Conservation (phyloP, 23 red algal genomes). For the Agarophyton chilense region DNA sequence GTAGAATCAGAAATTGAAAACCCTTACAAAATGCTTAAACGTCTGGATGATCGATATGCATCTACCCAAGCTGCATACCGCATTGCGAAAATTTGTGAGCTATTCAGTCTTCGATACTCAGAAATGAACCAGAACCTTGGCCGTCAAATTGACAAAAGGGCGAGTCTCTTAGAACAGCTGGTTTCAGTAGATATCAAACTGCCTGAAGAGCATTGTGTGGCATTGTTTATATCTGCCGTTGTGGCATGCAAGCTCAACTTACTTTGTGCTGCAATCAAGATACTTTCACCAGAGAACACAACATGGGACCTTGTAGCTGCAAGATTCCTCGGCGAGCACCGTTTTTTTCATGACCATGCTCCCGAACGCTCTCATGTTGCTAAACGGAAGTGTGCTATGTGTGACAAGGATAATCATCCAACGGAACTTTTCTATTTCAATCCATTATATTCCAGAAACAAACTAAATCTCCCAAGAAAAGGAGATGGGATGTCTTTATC, state of each 20-base stretch:
- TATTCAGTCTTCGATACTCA: not conserved
- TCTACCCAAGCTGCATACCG: slow-evolving; percentile 2
- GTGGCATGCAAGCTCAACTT: not conserved
- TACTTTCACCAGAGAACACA: not conserved
- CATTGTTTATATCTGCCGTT: slow-evolving; percentile 26
- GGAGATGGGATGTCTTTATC: not conserved
- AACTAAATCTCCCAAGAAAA: slow-evolving; percentile 1
- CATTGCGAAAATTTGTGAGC: slow-evolving; percentile 41
- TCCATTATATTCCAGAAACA: slow-evolving; percentile 9
- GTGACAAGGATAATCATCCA: not conserved
- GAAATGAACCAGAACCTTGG: not conserved
- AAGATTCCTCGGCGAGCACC: slow-evolving; percentile 21
- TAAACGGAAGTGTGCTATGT: not conserved
- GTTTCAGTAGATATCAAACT: not conserved
- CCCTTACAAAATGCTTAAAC: slow-evolving; percentile 16
- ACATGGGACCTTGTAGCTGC: slow-evolving; percentile 29
- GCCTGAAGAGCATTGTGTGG: slow-evolving; percentile 16
- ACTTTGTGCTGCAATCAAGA: slow-evolving; percentile 47
- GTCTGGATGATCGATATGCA: slow-evolving; percentile 15
- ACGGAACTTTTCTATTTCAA: slow-evolving; percentile 12
- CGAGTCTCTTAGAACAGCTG: slow-evolving; percentile 6
- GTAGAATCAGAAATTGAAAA: slow-evolving; percentile 5
- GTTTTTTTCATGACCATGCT: not conserved
- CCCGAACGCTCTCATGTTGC: not conserved
- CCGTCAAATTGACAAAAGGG: slow-evolving; percentile 31